Conservation (phyloP, 805 yeast species). For the Metschnikowia picachoensis region DNA sequence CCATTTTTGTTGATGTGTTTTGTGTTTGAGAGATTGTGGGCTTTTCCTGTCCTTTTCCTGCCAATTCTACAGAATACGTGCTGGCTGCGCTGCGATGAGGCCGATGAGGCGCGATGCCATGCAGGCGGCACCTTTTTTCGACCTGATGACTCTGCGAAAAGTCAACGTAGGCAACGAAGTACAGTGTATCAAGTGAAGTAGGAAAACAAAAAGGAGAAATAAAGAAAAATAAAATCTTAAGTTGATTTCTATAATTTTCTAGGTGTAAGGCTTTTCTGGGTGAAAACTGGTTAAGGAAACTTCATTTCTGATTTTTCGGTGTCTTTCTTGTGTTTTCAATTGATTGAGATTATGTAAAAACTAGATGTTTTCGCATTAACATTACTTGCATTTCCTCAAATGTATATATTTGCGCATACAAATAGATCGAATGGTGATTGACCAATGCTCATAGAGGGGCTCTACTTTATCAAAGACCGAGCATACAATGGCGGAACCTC, state of each 20-base stretch:
- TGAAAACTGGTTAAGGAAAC: too few species aligned
- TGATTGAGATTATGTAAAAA: too few species aligned
- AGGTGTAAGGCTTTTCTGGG: too few species aligned
- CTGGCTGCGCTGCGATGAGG: conserved; percentile 1
- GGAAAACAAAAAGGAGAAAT: too few species aligned
- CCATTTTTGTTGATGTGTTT: conserved; percentile 20
- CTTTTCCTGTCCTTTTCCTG: not conserved
- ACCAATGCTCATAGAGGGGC: not conserved
- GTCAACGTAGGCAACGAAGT: not conserved
- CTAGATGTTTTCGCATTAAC: not conserved
- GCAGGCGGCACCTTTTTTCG: not conserved
- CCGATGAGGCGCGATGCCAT: conserved; percentile 5
- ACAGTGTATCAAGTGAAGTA: too few species aligned
- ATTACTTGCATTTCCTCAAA: not conserved
- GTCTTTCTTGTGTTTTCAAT: too few species aligned
- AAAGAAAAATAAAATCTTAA: too few species aligned
- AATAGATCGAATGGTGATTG: not conserved
- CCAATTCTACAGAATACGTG: not conserved
- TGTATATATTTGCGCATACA: not conserved
- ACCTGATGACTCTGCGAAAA: not conserved
- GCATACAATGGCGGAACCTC: too few species aligned
- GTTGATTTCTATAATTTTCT: too few species aligned
- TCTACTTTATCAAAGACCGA: too few species aligned
- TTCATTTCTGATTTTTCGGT: too few species aligned
- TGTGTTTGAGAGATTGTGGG: not conserved